Evolutionary conservation across 768 basidiomycete genomes (phyloP).

Genomic region (Clavaria fumosa): DNA sequence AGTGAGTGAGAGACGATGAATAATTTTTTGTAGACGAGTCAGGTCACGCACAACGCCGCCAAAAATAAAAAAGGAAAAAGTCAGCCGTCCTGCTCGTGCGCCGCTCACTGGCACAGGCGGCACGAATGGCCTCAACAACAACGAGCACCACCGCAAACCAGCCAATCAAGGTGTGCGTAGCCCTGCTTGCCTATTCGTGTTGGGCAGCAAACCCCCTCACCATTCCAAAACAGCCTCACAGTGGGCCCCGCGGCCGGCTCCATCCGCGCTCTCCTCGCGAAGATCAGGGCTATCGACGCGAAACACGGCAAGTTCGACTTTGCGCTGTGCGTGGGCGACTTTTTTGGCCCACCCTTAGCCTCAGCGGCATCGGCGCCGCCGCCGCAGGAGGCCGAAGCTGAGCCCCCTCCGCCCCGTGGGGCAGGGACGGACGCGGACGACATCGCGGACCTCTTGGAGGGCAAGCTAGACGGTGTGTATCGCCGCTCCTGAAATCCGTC

Average conservation of each 20-base stretch:
- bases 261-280: constrained; percentile 59
- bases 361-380: too few species aligned
- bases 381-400: constrained; percentile 19
- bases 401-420: too few species aligned
- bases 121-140: too few species aligned
- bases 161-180: constrained; percentile 26
- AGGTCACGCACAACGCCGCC: too few species aligned
- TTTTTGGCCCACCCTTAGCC: constrained; percentile 64
- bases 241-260: constrained; percentile 70
- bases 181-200: too few species aligned
- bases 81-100: too few species aligned
- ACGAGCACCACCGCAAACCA: neutral
- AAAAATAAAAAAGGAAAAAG: too few species aligned
- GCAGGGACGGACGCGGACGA: constrained; percentile 32
- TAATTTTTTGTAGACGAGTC: too few species aligned
- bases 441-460: constrained; percentile 45
- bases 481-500: too few species aligned
- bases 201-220: neutral
- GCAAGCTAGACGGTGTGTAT: constrained; percentile 46
- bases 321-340: constrained; percentile 70
- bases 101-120: too few species aligned
- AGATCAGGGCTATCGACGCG: constrained; percentile 69
- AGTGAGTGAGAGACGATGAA: too few species aligned
- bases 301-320: constrained; percentile 92
- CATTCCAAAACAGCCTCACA: constrained; percentile 31